Evolutionary conservation across 1,284 basidiomycete species (phyloP).

Genomic region (Austroboletus novae-zelandiae): DNA sequence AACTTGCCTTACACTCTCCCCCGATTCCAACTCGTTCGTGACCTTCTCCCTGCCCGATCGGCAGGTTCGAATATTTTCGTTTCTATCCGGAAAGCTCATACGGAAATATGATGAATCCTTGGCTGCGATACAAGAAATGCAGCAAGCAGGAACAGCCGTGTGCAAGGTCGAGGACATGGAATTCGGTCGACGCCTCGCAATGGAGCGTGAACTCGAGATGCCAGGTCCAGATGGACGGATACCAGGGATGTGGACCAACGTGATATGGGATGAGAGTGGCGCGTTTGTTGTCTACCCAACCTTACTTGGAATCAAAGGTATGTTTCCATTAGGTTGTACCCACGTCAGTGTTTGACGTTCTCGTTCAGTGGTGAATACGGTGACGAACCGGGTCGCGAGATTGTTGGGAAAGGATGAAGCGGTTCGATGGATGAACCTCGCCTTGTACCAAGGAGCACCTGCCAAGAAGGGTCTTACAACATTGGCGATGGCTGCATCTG

Average conservation of each 20-base stretch:
- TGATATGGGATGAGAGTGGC: slow-evolving; percentile 96
- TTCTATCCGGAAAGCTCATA: slow-evolving; percentile 86
- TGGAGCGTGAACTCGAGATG: slow-evolving; percentile 88
- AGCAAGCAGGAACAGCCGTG: slow-evolving; percentile 88
- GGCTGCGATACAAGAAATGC: slow-evolving; percentile 93
- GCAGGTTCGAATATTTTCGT: slow-evolving; percentile 91
- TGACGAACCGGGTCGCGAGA: slow-evolving; percentile 90
- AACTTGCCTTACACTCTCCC: slow-evolving; percentile 88
- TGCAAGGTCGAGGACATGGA: slow-evolving; percentile 99
- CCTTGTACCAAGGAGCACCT: slow-evolving; percentile 91
- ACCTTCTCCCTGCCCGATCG: slow-evolving; percentile 92
- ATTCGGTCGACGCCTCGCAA: slow-evolving; percentile 92
- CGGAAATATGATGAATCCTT: slow-evolving; percentile 96
- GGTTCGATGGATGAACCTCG: slow-evolving; percentile 86
- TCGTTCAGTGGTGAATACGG: slow-evolving; percentile 82
- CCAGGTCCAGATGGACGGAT: slow-evolving; percentile 67
- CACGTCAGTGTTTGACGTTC: background rate
- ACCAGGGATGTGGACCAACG: slow-evolving; percentile 78
- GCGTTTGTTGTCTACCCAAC: slow-evolving; percentile 93
- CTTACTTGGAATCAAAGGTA: slow-evolving; percentile 93
- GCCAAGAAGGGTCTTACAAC: slow-evolving; percentile 85
- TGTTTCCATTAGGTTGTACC: slow-evolving; percentile 1
- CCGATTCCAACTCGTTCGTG: slow-evolving; percentile 84
- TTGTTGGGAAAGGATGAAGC: slow-evolving; percentile 95
- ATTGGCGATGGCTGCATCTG: slow-evolving; percentile 90